Evolutionary conservation across 2,329 filamentous ascomycete species (phyloP), one percentile per base, ranked within the genome.

Genomic region (Aspergillus sp.): DNA sequence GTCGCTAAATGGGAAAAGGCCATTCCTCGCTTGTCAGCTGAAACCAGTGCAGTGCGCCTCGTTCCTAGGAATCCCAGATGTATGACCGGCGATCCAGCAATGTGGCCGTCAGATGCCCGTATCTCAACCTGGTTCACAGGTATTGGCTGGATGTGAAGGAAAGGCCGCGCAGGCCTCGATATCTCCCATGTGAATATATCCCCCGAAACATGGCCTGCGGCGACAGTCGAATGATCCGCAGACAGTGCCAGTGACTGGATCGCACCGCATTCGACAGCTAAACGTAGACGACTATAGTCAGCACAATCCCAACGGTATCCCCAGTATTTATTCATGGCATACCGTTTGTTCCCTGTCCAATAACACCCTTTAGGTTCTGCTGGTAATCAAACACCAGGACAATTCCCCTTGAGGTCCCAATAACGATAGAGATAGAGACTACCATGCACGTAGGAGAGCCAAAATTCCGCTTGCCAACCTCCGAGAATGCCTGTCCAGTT

Each of bases 121-220:
- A 86, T 82, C 54, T 89, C 82, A 33, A 87, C 70, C 57, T 89
- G 84, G 2, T 79, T 76, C n/a, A 82, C 75, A 34, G 91, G 86
- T 9, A 96, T 79, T 37, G 91, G 90, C 1, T 89, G 86, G 44
- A 99, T 93, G 51, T 91, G 87, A 33, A 99, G 82, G 72, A 99
- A 99, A 0, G 93, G 95, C 33, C 90, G 85, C 3, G 91, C 86
- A n/a, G 89, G 84, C 57, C 89, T 85, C 41, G 85, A 84, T 12
- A 93, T 89, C 72, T 99, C 96, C 96, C 96, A 99, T 0, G 93
- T 99, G 70, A 97, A 98, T 53, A 99, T 96, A 70, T 87, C 88
- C 3, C 95, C 96, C 66, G 89, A 91, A 0, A 87, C 88, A 82
- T 99, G 93, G 3, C 95, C 95, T 39, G 88, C 91, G 34, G 91